Conservation (phyloP, 306 rosid species). For the Gastrolobium villosum region DNA sequence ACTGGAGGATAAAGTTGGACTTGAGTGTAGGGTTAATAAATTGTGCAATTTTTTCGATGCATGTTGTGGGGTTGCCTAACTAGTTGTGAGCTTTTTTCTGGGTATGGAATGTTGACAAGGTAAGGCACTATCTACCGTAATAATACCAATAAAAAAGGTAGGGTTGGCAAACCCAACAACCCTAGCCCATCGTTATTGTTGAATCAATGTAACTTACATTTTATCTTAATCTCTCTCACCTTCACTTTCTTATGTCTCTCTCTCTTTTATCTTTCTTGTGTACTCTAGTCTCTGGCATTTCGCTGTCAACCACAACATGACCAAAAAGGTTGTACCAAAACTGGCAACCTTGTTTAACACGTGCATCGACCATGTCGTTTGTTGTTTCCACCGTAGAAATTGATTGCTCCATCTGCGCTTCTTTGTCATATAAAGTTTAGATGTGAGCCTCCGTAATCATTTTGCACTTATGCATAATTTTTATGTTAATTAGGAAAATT, state of each 20-base stretch:
- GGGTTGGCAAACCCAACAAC: constrained; percentile 53
- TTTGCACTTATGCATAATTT: not conserved
- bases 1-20: constrained; percentile 33
- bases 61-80: constrained; percentile 56
- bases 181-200: constrained; percentile 41
- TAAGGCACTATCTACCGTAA: constrained; percentile 57
- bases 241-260: constrained; percentile 30
- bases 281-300: not conserved
- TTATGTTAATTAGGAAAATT: not conserved
- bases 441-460: not conserved
- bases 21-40: constrained; percentile 15
- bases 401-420: not conserved
- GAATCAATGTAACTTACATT: constrained; percentile 6
- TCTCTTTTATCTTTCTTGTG: not conserved
- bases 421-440: constrained; percentile 17
- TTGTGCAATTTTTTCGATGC: constrained; percentile 36
- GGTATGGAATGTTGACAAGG: constrained; percentile 69
- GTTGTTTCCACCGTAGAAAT: constrained; percentile 14
- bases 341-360: constrained; percentile 40
- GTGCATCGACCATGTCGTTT: constrained; percentile 7
- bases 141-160: constrained; percentile 32
- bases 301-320: constrained; percentile 39
- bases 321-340: constrained; percentile 31
- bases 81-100: constrained; percentile 43
- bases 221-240: not conserved